These are phyloP conservation scores for Bonia amplexicaulis DNA, from an alignment of 176 grass and related monocot genomes.

Conservation along the genomic window DNA sequence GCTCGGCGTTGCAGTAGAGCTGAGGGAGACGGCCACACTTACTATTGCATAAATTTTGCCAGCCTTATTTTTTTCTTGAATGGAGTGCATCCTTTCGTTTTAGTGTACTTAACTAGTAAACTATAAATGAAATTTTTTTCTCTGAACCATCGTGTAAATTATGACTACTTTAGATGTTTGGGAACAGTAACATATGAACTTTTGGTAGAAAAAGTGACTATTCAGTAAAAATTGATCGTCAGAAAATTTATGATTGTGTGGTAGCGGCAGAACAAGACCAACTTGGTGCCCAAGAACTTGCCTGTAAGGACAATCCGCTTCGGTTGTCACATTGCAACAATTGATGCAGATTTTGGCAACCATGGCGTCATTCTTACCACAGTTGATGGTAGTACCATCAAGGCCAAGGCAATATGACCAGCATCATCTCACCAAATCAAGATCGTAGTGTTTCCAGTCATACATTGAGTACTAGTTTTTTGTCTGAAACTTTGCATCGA, in stretches of 20 bases:
- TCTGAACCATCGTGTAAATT: too few species aligned
- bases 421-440: neutral
- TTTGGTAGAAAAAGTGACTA: too few species aligned
- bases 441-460: neutral
- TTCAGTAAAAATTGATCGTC: too few species aligned
- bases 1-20: slow-evolving; percentile 22
- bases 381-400: slow-evolving; percentile 19
- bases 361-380: slow-evolving; percentile 9
- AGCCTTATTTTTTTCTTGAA: neutral
- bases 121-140: too few species aligned
- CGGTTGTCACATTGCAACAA: neutral
- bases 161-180: too few species aligned
- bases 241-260: neutral
- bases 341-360: slow-evolving; percentile 6
- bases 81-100: neutral
- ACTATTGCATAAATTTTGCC: neutral
- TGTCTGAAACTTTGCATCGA: neutral
- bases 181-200: too few species aligned
- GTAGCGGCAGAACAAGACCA: neutral
- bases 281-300: too few species aligned
- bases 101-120: too few species aligned
- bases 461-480: neutral
- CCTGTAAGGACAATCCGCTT: too few species aligned
- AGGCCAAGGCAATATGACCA: slow-evolving; percentile 17
- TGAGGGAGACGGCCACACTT: neutral